Percentiles rank a stretch among this genome's conserved stretches.
Evolutionary conservation across 306 rosid genomes (phyloP).

Genomic region (Rubus idaeus): DNA sequence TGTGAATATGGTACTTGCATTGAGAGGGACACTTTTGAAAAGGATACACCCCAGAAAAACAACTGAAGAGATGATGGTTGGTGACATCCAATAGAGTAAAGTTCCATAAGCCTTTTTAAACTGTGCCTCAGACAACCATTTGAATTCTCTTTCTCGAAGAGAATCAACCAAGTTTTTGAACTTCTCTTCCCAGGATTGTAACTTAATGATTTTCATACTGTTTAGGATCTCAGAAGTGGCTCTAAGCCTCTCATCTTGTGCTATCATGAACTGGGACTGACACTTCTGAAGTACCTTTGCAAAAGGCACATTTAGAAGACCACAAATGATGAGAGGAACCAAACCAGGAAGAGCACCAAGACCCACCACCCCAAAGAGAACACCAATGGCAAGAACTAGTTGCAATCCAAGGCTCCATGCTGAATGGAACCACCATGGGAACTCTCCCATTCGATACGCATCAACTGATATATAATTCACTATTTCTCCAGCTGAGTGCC

Average conservation of each 20-base stretch:
- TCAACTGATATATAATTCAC: slow-evolving; percentile 78
- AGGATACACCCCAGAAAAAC: slow-evolving; percentile 53
- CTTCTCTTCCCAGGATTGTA: slow-evolving; percentile 83
- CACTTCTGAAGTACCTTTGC: slow-evolving; percentile 56
- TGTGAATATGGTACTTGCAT: slow-evolving; percentile 79
- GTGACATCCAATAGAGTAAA: slow-evolving; percentile 68
- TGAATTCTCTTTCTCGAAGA: slow-evolving; percentile 52
- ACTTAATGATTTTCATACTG: slow-evolving; percentile 72
- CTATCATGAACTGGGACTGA: slow-evolving; percentile 57
- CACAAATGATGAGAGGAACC: slow-evolving; percentile 59
- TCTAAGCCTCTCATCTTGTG: slow-evolving; percentile 76
- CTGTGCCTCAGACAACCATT: slow-evolving; percentile 56
- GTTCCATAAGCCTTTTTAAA: slow-evolving; percentile 37
- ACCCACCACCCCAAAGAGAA: slow-evolving; percentile 58
- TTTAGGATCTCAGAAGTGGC: slow-evolving; percentile 78
- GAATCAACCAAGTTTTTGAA: slow-evolving; percentile 50
- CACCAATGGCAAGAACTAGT: slow-evolving; percentile 39
- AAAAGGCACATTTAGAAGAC: slow-evolving; percentile 58
- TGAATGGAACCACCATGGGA: slow-evolving; percentile 80
- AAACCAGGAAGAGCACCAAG: slow-evolving; percentile 70
- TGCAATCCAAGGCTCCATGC: slow-evolving; percentile 47
- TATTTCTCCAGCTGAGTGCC: slow-evolving; percentile 72
- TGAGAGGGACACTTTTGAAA: slow-evolving; percentile 55
- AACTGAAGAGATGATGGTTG: slow-evolving; percentile 57
- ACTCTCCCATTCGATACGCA: slow-evolving; percentile 83